Base-by-base conservation (phyloP, 2,329 filamentous ascomycete genomes). In the Colletotrichum chlorophyti region DNA sequence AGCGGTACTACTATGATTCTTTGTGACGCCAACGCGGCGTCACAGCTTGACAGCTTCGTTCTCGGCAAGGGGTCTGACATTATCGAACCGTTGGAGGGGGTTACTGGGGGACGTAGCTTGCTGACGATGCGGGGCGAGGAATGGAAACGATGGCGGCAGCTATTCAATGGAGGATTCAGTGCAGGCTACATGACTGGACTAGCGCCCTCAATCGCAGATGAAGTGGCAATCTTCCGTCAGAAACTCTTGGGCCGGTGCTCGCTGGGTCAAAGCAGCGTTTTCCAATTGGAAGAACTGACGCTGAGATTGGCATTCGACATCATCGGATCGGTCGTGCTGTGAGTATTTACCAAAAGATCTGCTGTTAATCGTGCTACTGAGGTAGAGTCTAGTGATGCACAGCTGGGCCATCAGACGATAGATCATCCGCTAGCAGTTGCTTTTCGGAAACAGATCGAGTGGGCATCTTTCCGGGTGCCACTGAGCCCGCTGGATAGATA, bases 261-360 rank as follows among this genome's bases (percentile, higher is more conserved):
- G 10, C n/a, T n/a, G 3, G 46, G 46, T 0, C 12, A 17, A n/a
- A 52, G 40, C 11, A 38, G 72, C 29, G 53, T 64, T 14, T 58
- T 58, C 8, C 32, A 40, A 19, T 61, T 79, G 10, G 70, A 77
- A 52, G 62, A 70, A 10, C 68, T 66, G n/a, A 70, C 74, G 1
- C 71, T 68, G 8, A 72, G 72, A 43, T 61, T 78, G 11, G 73
- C 75, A 0, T 71, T 77, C 11, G 76, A 79, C 48, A 66, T 78
- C 24, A 78, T 77, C 40, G 65, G 65, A 14, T 68, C 71, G 15
- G 69, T 72, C 10, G 66, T 71, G 2, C 57, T 77, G 70, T 50
- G 12, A 41, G 53, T 58, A 8, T 7, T 7, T 14, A 24, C 4
- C 1, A 0, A 5, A 37, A 17, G 17, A 11, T 8, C 5, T 5